These are phyloP conservation scores for Castanea mollissima DNA, from an alignment of 306 rosid genomes.

Conservation along the genomic window DNA sequence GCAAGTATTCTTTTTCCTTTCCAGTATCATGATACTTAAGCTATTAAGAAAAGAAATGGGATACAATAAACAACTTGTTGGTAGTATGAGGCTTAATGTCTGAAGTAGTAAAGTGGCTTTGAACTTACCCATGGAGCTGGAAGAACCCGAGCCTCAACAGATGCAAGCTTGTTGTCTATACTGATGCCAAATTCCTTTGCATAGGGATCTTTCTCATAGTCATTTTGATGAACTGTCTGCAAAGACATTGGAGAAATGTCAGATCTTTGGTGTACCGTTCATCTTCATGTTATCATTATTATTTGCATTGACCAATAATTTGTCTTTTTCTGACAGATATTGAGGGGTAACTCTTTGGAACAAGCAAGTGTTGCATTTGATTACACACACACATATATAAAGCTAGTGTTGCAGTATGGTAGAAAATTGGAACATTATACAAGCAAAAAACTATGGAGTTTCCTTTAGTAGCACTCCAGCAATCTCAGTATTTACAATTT, in stretches of 20 bases:
- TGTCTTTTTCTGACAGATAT: not conserved
- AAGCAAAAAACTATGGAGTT: not conserved
- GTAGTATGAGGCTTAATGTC: not conserved
- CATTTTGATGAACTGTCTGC: slow-evolving; percentile 39
- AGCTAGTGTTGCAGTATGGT: not conserved
- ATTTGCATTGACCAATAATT: not conserved
- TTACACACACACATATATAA: too few species aligned
- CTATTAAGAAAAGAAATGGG: slow-evolving; percentile 16
- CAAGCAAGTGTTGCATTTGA: too few species aligned
- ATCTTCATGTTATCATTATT: not conserved
- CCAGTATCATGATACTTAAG: slow-evolving; percentile 46
- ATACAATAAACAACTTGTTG: not conserved
- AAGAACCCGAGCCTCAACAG: slow-evolving; percentile 49
- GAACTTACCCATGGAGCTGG: slow-evolving; percentile 50
- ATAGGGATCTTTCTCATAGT: slow-evolving; percentile 40
- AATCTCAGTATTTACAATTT: not conserved
- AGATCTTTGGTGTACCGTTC: not conserved
- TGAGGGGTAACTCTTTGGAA: too few species aligned
- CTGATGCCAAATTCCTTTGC: slow-evolving; percentile 43
- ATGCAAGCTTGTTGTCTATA: slow-evolving; percentile 39
- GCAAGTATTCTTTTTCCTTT: slow-evolving; percentile 43
- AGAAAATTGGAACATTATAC: not conserved
- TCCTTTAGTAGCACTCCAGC: not conserved
- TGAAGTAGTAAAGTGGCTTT: slow-evolving; percentile 1
- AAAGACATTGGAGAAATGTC: not conserved